Evolutionary conservation across 2,329 filamentous ascomycete genomes (phyloP), one percentile per base, ranked within the genome.

Genomic region (Hypomyces perniciosus): DNA sequence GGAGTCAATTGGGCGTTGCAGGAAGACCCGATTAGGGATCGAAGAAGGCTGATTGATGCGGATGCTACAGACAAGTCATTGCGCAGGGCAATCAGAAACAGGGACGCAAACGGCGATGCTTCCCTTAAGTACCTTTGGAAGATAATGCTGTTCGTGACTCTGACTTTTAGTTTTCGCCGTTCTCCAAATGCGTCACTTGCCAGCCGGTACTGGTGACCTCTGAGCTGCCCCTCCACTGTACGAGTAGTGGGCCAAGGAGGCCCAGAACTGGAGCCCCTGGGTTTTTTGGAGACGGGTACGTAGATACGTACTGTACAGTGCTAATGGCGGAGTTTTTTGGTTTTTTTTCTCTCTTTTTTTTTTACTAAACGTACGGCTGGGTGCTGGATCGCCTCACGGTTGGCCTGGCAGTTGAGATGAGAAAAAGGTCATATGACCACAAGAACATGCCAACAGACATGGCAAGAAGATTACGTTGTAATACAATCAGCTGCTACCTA

Each of bases 191-290:
- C 46, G 51, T 53, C 51, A 53, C 51, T 52, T 48, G 50, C 44
- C 44, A 30, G 12, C 45, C 39, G 41, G 51, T 13, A 39, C 51
- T 52, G 47, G 51, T 53, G 51, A 53, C 51, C 51, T 47, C 5
- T 38, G 28, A 26, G 42, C 27, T 40, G 46, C 46, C 46, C 51
- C 47, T 48, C 51, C 47, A 20, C 20, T 20, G 3, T 20, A 20
- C 44, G 6, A 30, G 29, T 34, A 26, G 50, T 50, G 46, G 51
- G 51, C 42, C 51, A 35, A 37, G 34, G 46, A 46, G 46, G 46
- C 51, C 51, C 47, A 45, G 51, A 53, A 53, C 51, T 53, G 51
- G 51, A 53, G 51, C 51, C 47, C 39, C 46, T 41, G 30, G 46
- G 33, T 35, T 46, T 48, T 20, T 38, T 33, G 35, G 27, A 39